A percentile compares a stretch with the other conserved stretches of the same genome.
Evolutionary conservation across 768 basidiomycete genomes (phyloP).

Genomic region (Naganishia randhawae): DNA sequence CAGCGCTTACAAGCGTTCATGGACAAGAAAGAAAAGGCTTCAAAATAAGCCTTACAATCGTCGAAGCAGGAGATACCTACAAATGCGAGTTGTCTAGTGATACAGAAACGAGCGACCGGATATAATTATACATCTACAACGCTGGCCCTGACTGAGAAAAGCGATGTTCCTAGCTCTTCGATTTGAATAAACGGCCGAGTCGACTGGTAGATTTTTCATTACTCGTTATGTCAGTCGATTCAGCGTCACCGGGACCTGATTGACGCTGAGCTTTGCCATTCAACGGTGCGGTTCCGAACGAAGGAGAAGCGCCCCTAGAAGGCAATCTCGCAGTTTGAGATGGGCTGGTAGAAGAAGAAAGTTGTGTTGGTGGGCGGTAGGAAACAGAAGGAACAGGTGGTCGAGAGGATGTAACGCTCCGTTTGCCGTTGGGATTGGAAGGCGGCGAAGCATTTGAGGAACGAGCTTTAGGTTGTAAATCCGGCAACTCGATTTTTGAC

Average conservation of each 20-base stretch:
- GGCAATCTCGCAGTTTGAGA: neutral
- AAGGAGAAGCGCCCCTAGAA: neutral
- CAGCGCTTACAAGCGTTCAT: constrained; percentile 7
- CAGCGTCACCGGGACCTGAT: neutral
- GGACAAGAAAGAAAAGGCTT: constrained; percentile 14
- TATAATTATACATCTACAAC: constrained; percentile 5
- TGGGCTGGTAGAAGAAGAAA: neutral
- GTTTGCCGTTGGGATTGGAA: neutral
- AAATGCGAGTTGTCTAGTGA: neutral
- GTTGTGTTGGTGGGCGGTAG: neutral
- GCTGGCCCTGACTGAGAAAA: neutral
- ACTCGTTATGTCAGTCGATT: neutral
- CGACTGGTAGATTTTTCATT: constrained; percentile 8
- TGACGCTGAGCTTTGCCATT: neutral
- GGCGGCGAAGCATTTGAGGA: neutral
- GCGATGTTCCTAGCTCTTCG: constrained; percentile 5
- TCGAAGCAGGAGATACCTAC: no score
- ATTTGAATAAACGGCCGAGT: constrained; percentile 16
- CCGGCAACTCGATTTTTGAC: constrained; percentile 48
- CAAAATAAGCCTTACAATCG: neutral
- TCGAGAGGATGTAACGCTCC: neutral
- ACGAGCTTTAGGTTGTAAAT: constrained; percentile 36
- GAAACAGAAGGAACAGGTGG: neutral
- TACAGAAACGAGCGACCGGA: neutral
- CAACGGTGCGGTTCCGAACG: neutral